phyloP scores from a whole-genome alignment of 116 monocot species.

The Papilionanthe hybrid region DNA sequence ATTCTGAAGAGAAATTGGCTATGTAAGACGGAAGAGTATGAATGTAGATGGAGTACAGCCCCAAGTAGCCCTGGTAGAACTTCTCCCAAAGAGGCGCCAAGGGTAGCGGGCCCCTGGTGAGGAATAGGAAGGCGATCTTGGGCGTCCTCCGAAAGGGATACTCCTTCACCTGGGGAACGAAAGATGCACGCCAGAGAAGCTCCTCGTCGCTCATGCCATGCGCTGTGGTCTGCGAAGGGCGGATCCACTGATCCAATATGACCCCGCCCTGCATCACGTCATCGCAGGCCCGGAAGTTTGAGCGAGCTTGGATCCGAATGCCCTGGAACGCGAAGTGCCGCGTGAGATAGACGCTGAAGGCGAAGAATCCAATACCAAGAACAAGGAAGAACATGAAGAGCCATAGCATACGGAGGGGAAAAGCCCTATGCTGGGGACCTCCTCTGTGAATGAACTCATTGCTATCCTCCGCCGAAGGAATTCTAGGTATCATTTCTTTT shows the following conservation, averaged over 20 bases:
- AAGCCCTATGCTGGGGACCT: conserved; percentile 24
- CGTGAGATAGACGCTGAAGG: conserved; percentile 59
- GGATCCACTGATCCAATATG: conserved; percentile 39
- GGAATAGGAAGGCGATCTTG: conserved; percentile 90
- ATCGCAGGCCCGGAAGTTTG: conserved; percentile 27
- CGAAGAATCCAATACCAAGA: conserved; percentile 43
- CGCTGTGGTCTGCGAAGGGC: conserved; percentile 25
- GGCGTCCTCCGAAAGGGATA: conserved; percentile 75
- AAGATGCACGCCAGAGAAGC: conserved; percentile 81
- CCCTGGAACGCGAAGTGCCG: conserved; percentile 32
- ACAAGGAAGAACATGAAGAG: conserved; percentile 40
- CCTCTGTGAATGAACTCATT: conserved; percentile 21
- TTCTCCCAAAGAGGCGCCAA: conserved; percentile 78
- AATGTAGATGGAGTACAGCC: conserved; percentile 47
- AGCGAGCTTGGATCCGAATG: conserved; percentile 12
- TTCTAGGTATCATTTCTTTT: conserved; percentile 29
- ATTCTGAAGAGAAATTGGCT: conserved; percentile 18
- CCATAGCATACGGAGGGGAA: conserved; percentile 28
- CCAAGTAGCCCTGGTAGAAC: conserved; percentile 55
- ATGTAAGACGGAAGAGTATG: conserved; percentile 35
- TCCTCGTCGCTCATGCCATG: conserved; percentile 78
- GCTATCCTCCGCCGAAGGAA: conserved; percentile 37
- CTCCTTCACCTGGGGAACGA: conserved; percentile 47
- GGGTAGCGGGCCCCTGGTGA: conserved; percentile 74
- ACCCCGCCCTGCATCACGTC: conserved; percentile 22